Base-by-base conservation (phyloP, 768 basidiomycete genomes). In the Xerocomellus chrysenteron region DNA sequence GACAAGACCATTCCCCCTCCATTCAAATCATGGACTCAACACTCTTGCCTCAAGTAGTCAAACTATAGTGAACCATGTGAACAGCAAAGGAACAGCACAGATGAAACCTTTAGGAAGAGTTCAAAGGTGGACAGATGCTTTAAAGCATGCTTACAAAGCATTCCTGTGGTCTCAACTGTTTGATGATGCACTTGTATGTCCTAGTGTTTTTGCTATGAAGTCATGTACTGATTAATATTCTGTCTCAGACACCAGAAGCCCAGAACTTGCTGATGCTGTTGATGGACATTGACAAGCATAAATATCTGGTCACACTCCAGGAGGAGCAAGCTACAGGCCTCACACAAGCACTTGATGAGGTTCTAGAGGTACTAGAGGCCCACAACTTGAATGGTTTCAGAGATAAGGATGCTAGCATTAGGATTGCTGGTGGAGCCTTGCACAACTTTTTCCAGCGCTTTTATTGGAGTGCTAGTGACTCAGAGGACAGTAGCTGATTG, bases 391-490 rank as follows among this genome's bases (percentile, higher is more conserved):
- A 21, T 21, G 3, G 19, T 1, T 5, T 10, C 17, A 41, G 21
- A n/a, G 65, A 65, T 4, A 0, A 11, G 14, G 26, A 70, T n/a
- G 6, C 28, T 28, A 46, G 52, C 8, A 41, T 51, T 2, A 45
- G 4, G 8, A 21, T 73, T 43, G 62, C 47, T 32, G 6, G 17
- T 2, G 21, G 30, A 17, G 63, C 72, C 32, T 33, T 68, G 21
- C 51, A 60, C 13, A 63, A 72, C 46, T 57, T 72, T 26, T 28
- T 28, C 3, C 70, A 73, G 32, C 26, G 26, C 26, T 28, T 28
- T 28, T 28, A 28, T 16, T 11, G 3, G 32, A 32, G 2, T 32
- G 32, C 28, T 5, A 28, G 26, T 28, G 30, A 32, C 30, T 10
- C 30, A 10, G 30, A 32, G 30, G 32, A 32, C 11, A 32, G 32